These are phyloP conservation scores for Haplosporangium sp. DNA, from an alignment of 371 early-diverging fungal genomes.

Conservation along the genomic window DNA sequence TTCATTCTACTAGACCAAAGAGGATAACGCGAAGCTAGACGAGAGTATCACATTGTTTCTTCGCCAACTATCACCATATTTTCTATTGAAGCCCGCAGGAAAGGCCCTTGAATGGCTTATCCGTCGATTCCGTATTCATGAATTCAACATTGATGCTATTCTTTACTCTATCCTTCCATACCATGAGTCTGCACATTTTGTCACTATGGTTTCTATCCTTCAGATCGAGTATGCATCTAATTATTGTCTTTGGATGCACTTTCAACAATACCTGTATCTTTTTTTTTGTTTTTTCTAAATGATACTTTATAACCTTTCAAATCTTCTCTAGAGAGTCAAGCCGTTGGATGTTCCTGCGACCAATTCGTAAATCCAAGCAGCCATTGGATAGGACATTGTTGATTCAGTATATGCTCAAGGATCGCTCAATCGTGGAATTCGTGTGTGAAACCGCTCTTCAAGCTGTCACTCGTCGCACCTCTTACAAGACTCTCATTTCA, in stretches of 20 bases:
- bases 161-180: slow-evolving; percentile 88
- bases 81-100: slow-evolving; percentile 83
- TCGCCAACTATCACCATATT: slow-evolving; percentile 83
- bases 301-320: too few species aligned
- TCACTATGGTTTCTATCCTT: slow-evolving; percentile 81
- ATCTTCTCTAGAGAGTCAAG: slow-evolving; percentile 59
- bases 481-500: slow-evolving; percentile 69
- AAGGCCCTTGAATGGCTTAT: slow-evolving; percentile 95
- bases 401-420: slow-evolving; percentile 70
- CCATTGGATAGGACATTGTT: slow-evolving; percentile 73
- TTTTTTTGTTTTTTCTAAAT: neutral
- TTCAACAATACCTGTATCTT: neutral
- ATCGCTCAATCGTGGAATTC: slow-evolving; percentile 74
- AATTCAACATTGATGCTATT: slow-evolving; percentile 86
- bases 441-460: slow-evolving; percentile 69
- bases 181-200: slow-evolving; percentile 92
- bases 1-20: slow-evolving; percentile 66
- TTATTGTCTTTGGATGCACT: neutral
- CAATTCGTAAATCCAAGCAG: slow-evolving; percentile 67
- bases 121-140: slow-evolving; percentile 89
- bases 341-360: slow-evolving; percentile 76
- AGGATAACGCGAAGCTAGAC: slow-evolving; percentile 87
- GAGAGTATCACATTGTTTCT: slow-evolving; percentile 80
- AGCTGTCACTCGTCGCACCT: slow-evolving; percentile 54
- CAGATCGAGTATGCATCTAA: slow-evolving; percentile 65